phyloP scores from a whole-genome alignment of 192 early-diverging fungal genomes.

The Geosiphon pyriformis region DNA sequence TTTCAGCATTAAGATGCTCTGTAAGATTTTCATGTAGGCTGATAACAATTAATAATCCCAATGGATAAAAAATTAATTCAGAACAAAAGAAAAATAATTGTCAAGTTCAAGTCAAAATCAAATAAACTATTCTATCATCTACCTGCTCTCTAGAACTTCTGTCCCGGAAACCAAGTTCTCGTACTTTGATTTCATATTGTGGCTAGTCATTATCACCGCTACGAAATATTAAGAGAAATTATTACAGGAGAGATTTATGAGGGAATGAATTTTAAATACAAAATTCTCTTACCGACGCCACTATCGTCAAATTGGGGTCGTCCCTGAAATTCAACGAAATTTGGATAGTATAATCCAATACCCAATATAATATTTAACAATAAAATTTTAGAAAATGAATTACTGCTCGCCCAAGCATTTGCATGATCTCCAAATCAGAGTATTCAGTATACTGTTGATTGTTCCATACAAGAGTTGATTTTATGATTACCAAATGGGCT shows the following conservation, averaged over 20 bases:
- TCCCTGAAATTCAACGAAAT: constrained; percentile 19
- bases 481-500: constrained; percentile 70
- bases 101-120: neutral
- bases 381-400: neutral
- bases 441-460: constrained; percentile 44
- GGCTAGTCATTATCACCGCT: constrained; percentile 60
- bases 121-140: constrained; percentile 11
- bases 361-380: neutral
- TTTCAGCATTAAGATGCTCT: constrained; percentile 74
- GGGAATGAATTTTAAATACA: neutral
- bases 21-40: constrained; percentile 47
- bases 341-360: neutral
- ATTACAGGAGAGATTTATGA: neutral
- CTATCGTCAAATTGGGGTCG: constrained; percentile 62
- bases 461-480: constrained; percentile 55
- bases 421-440: constrained; percentile 63
- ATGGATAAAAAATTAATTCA: neutral
- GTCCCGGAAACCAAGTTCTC: constrained; percentile 47
- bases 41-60: neutral
- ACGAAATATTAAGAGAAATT: neutral
- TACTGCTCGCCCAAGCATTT: constrained; percentile 74
- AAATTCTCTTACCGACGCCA: constrained; percentile 30
- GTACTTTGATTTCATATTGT: constrained; percentile 41
- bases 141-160: constrained; percentile 63
- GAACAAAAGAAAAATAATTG: neutral